phyloP scores from a whole-genome alignment of 1,139 yeast genomes.

The Kodamaea fungicola region DNA sequence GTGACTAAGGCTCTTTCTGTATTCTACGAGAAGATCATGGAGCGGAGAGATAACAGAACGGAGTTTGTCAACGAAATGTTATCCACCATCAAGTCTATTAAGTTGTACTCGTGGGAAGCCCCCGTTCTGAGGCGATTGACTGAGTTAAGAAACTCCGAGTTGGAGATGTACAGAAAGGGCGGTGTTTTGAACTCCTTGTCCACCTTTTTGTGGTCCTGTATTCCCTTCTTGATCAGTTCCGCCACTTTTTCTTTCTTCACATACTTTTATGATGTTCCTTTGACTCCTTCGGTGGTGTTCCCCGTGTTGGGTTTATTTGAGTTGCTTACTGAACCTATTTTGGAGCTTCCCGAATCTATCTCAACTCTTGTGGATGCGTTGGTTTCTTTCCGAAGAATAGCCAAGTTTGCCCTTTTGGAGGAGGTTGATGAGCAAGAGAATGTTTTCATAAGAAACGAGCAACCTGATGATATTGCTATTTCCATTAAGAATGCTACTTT shows the following conservation, averaged over 20 bases:
- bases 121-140: slow-evolving; percentile 36
- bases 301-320: slow-evolving; percentile 39
- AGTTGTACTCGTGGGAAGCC: slow-evolving; percentile 39
- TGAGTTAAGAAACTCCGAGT: slow-evolving; percentile 34
- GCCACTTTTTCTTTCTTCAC: slow-evolving; percentile 30
- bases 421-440: slow-evolving; percentile 23
- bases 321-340: slow-evolving; percentile 33
- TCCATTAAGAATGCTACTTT: slow-evolving; percentile 12
- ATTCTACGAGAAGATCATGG: slow-evolving; percentile 24
- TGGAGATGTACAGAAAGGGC: slow-evolving; percentile 23
- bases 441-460: slow-evolving; percentile 13
- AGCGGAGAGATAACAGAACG: slow-evolving; percentile 35
- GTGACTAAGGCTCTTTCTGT: slow-evolving; percentile 27
- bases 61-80: slow-evolving; percentile 38
- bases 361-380: slow-evolving; percentile 28
- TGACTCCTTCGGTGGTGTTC: slow-evolving; percentile 37
- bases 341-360: slow-evolving; percentile 30
- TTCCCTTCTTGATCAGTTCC: slow-evolving; percentile 36
- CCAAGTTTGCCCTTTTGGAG: slow-evolving; percentile 29
- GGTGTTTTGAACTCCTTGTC: slow-evolving; percentile 32
- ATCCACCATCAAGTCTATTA: slow-evolving; percentile 37
- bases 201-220: slow-evolving; percentile 34
- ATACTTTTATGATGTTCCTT: slow-evolving; percentile 19
- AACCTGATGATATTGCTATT: slow-evolving; percentile 11
- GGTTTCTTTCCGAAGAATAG: slow-evolving; percentile 33